Conservation (phyloP, 1,284 basidiomycete genomes). For the Melampsora larici-populina region DNA sequence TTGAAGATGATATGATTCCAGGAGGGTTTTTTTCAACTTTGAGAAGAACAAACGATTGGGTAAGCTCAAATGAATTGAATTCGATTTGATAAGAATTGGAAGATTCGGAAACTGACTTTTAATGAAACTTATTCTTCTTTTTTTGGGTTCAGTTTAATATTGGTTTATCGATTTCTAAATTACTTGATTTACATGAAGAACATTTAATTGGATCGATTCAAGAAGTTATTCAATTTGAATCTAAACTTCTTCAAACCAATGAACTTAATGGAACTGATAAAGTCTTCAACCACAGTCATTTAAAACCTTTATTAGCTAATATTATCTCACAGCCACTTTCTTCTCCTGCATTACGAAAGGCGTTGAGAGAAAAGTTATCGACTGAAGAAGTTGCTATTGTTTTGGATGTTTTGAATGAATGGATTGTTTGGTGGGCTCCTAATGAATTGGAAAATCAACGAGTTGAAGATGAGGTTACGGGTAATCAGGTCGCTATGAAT, state of each 20-base stretch:
- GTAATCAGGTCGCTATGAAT: background rate
- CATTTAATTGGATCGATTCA: slow-evolving; percentile 18
- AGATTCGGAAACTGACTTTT: too few relatives aligned
- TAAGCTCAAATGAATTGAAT: background rate
- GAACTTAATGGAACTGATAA: background rate
- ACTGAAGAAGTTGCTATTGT: slow-evolving; percentile 11
- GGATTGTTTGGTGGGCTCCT: slow-evolving; percentile 27
- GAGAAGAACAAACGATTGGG: slow-evolving; percentile 12
- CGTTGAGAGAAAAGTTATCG: slow-evolving; percentile 4
- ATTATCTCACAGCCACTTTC: slow-evolving; percentile 24
- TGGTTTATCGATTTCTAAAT: slow-evolving; percentile 1
- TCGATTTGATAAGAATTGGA: too few relatives aligned
- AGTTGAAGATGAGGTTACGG: background rate
- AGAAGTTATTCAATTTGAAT: background rate
- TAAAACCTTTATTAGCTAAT: background rate
- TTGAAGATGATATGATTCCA: slow-evolving; percentile 20
- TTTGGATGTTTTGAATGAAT: slow-evolving; percentile 17
- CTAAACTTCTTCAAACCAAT: background rate
- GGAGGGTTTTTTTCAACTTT: slow-evolving; percentile 23
- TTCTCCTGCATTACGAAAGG: slow-evolving; percentile 2
- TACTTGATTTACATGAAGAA: slow-evolving; percentile 20
- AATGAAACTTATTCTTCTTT: too few relatives aligned
- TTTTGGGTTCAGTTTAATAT: background rate
- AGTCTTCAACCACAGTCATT: background rate
- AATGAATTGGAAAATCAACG: slow-evolving; percentile 3